A percentile compares a stretch with the other conserved stretches of the same genome.
Conservation (phyloP, 2,329 filamentous ascomycete species). For the Trichoderma guizhouense region DNA sequence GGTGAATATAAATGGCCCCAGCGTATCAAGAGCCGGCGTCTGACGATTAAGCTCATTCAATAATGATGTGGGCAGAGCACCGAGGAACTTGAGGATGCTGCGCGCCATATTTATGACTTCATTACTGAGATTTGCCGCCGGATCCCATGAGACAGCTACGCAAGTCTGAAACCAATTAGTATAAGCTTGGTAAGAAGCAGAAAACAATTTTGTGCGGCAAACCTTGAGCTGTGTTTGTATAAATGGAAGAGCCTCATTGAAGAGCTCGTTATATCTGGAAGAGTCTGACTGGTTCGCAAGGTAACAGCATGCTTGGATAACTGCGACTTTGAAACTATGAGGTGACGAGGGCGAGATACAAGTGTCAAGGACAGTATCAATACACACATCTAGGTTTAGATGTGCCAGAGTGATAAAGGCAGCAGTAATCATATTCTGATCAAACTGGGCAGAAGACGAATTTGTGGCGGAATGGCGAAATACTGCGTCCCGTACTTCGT, state of each 20-base stretch:
- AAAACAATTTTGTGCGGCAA: constrained; percentile 20
- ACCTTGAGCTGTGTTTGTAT: constrained; percentile 58
- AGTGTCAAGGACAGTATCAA: constrained; percentile 53
- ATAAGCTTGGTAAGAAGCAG: constrained; percentile 10
- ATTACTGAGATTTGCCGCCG: neutral
- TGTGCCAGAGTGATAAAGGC: constrained; percentile 63
- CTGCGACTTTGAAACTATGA: constrained; percentile 58
- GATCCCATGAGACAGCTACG: constrained; percentile 2
- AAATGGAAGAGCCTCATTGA: constrained; percentile 53
- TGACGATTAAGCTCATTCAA: constrained; percentile 31
- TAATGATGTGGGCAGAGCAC: constrained; percentile 43
- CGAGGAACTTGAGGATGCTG: constrained; percentile 54
- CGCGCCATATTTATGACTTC: constrained; percentile 28
- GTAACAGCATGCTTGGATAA: constrained; percentile 60
- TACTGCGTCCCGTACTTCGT: constrained; percentile 63
- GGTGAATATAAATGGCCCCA: constrained; percentile 52
- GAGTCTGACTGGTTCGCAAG: constrained; percentile 54
- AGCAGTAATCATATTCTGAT: constrained; percentile 63
- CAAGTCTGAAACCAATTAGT: constrained; percentile 13
- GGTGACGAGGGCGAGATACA: constrained; percentile 58
- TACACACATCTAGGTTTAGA: constrained; percentile 56
- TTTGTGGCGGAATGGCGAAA: constrained; percentile 53
- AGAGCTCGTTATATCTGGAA: constrained; percentile 52
- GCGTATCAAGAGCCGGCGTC: constrained; percentile 32
- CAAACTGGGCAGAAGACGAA: constrained; percentile 43